Evolutionary conservation across 306 rosid species (phyloP).

Genomic region (Gynostemma pentaphyllum): DNA sequence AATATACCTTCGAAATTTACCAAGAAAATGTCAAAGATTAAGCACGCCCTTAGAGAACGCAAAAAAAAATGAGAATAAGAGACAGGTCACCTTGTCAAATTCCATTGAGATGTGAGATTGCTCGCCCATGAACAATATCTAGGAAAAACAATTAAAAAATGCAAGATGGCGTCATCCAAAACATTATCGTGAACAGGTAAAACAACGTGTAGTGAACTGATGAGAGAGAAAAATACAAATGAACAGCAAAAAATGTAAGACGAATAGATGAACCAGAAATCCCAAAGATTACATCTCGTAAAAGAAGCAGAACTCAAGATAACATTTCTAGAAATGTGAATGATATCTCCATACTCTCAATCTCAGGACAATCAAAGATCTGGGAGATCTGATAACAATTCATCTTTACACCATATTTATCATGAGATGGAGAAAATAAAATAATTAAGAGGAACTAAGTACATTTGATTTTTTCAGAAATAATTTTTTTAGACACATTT

Average conservation of each 20-base stretch:
- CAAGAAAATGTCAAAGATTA: constrained; percentile 1
- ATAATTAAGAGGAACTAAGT: no score
- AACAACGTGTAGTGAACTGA: background rate
- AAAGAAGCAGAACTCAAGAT: background rate
- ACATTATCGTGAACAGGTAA: background rate
- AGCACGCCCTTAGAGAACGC: constrained; percentile 1
- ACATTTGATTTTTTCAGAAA: no score
- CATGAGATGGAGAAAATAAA: background rate
- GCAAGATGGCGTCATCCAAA: constrained; percentile 10
- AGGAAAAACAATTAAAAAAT: constrained; percentile 14
- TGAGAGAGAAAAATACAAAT: background rate
- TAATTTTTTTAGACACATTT: background rate
- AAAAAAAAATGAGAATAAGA: constrained; percentile 14
- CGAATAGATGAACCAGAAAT: background rate
- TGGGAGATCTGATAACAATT: background rate
- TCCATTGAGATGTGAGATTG: constrained; percentile 86
- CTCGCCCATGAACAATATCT: constrained; percentile 93
- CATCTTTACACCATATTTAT: background rate
- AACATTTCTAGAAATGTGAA: background rate
- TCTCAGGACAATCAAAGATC: background rate
- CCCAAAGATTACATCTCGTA: background rate
- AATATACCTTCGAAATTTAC: background rate
- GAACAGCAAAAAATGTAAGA: background rate
- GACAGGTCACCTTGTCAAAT: constrained; percentile 61
- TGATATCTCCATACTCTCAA: background rate